Conservation (phyloP, 2,329 filamentous ascomycete species). For the Alternaria atra region DNA sequence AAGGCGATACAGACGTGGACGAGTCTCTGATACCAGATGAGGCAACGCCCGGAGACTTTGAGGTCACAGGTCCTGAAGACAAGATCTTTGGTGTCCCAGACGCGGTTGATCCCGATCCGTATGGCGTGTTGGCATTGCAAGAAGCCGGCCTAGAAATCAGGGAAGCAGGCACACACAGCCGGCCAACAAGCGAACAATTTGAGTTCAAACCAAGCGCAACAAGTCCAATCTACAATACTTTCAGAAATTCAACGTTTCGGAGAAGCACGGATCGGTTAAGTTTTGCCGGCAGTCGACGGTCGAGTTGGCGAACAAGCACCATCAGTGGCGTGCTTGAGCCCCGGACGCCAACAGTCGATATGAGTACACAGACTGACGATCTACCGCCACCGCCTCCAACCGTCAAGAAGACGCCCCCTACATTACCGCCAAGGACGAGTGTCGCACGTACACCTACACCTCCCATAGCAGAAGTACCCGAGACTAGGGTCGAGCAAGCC, state of each 20-base stretch:
- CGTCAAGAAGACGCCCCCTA: slow-evolving; percentile 31
- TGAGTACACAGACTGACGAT: slow-evolving; percentile 30
- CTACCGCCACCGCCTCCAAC: slow-evolving; percentile 32
- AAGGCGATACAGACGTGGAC: slow-evolving; percentile 82
- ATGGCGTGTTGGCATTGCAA: slow-evolving; percentile 88
- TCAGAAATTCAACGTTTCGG: slow-evolving; percentile 66
- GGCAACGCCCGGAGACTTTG: slow-evolving; percentile 79
- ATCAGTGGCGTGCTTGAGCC: slow-evolving; percentile 67
- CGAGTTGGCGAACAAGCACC: slow-evolving; percentile 76
- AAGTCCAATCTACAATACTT: slow-evolving; percentile 73
- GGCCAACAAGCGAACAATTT: slow-evolving; percentile 81
- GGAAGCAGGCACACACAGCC: slow-evolving; percentile 80
- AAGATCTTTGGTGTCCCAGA: slow-evolving; percentile 80
- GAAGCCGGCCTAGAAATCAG: slow-evolving; percentile 88
- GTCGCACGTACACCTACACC: slow-evolving; percentile 32
- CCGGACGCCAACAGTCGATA: slow-evolving; percentile 66
- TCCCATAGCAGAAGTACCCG: slow-evolving; percentile 48
- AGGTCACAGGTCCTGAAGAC: slow-evolving; percentile 58
- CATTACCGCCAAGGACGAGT: slow-evolving; percentile 35
- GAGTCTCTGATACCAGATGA: slow-evolving; percentile 71
- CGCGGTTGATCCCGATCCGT: slow-evolving; percentile 86
- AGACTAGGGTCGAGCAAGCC: slow-evolving; percentile 36
- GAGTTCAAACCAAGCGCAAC: slow-evolving; percentile 80
- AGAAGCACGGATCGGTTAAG: slow-evolving; percentile 77
- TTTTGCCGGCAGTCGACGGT: slow-evolving; percentile 63